Base-by-base conservation (phyloP, 2,329 filamentous ascomycete genomes). In the Colletotrichum salicis region DNA sequence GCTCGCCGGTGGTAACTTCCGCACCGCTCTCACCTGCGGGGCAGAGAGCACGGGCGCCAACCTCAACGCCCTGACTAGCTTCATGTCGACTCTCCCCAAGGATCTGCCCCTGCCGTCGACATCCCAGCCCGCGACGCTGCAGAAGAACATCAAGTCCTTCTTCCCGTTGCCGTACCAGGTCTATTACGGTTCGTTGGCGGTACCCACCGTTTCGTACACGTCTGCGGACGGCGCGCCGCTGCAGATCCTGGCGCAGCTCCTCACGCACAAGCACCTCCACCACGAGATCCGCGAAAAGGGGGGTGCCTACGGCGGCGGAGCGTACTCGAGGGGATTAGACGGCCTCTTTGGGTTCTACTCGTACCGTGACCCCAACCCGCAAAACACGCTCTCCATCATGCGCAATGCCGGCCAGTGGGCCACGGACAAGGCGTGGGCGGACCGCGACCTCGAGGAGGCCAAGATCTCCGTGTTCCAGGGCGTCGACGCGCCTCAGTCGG, bases 201-300 rank as follows among this genome's bases (percentile, higher is more conserved):
- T 97, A 15, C 91, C 93, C 7, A 97, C 96, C 0, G 92, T 93
- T 0, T 93, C 95, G 0, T 99, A 98, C 82, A 92, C 90, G 4
- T 90, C 93, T 55, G 81, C 91, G 0, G 88, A 93, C 64, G 91
- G 93, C 52, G 94, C 96, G 1, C 89, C 95, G 0, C 90, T 98
- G 19, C 94, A 96, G 77, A 93, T 98, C 52, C 90, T 99, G 27
- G 91, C 95, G 13, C 94, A 98, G 80, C 90, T 99, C 22, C 89
- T 99, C 37, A 98, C 96, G 0, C 96, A 99, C 84, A 98, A 97
- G 82, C 94, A 98, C 79, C 87, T 99, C 33, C 96, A 99, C 80
- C 96, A 97, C 76, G 96, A 98, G 82, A 98, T 99, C 75, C 93
- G 96, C 67, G 96, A 99, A 80, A 98, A 98, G 83, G 96, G 96